phyloP scores from a whole-genome alignment of 2,329 filamentous ascomycete genomes.

The Scedosporium apiospermum region DNA sequence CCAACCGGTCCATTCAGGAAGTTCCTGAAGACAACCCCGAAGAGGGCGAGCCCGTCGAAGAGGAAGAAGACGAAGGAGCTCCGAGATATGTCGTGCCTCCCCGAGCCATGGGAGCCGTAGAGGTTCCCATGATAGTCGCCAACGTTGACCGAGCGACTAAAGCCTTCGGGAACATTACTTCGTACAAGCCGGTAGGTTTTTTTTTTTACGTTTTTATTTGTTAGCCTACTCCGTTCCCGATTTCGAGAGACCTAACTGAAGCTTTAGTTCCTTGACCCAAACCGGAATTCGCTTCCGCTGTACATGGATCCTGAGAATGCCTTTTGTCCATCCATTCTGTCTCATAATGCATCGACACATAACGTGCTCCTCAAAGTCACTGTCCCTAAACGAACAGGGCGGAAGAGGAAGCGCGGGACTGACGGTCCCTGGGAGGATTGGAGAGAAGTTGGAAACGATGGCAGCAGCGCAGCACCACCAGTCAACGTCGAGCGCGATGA shows the following conservation, averaged over 20 bases:
- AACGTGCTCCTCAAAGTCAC: constrained; percentile 82
- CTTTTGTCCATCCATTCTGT: constrained; percentile 67
- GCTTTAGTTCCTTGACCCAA: constrained; percentile 34
- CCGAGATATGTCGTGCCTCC: constrained; percentile 18
- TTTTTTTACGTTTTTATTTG: constrained; percentile 2
- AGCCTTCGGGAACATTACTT: constrained; percentile 29
- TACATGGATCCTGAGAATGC: constrained; percentile 73
- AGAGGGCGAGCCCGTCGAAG: background rate
- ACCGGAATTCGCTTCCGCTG: constrained; percentile 50
- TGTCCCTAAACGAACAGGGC: constrained; percentile 76
- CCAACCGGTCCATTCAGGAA: background rate
- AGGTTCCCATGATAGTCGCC: constrained; percentile 32
- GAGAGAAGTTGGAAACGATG: constrained; percentile 19
- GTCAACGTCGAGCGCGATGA: constrained; percentile 10
- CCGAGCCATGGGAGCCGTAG: constrained; percentile 28
- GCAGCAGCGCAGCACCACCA: background rate
- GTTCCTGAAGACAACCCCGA: background rate
- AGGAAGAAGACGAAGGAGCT: constrained; percentile 3
- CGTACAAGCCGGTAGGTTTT: constrained; percentile 26
- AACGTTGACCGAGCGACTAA: constrained; percentile 31
- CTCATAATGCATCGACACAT: constrained; percentile 64
- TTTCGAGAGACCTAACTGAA: background rate
- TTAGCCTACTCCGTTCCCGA: background rate
- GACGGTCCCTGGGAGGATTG: constrained; percentile 52
- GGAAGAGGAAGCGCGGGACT: constrained; percentile 75